Evolutionary conservation across 441 rosid genomes (phyloP).

Genomic region (Monsonia emarginata): DNA sequence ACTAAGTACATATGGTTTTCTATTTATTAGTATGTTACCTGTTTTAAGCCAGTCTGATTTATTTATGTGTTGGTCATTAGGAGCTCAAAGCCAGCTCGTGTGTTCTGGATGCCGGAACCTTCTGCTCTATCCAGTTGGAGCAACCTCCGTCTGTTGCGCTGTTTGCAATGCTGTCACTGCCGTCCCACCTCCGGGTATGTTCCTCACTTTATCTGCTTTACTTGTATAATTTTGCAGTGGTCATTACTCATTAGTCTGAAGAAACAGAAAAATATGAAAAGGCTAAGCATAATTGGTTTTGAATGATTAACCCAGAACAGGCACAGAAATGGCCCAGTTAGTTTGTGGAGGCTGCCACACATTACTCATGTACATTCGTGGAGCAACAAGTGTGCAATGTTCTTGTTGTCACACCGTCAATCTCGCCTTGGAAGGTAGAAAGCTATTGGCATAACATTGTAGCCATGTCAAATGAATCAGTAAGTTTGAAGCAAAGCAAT

Average conservation of each 20-base stretch:
- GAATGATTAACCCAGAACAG: slow-evolving; percentile 27
- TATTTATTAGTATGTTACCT: background rate
- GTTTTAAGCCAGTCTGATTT: background rate
- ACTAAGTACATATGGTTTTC: background rate
- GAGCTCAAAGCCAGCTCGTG: slow-evolving; percentile 81
- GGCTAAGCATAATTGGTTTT: background rate
- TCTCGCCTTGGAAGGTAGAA: slow-evolving; percentile 77
- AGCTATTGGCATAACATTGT: background rate
- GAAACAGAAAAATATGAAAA: background rate
- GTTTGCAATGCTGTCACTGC: slow-evolving; percentile 95
- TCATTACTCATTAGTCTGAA: background rate
- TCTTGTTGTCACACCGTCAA: slow-evolving; percentile 93
- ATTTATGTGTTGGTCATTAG: slow-evolving; percentile 23
- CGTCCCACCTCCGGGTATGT: slow-evolving; percentile 84
- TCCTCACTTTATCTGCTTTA: background rate
- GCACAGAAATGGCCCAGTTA: slow-evolving; percentile 96
- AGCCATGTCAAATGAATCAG: background rate
- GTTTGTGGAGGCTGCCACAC: slow-evolving; percentile 98
- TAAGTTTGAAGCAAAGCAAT: background rate
- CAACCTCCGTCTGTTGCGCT: slow-evolving; percentile 90
- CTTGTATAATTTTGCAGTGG: background rate
- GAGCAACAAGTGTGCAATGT: slow-evolving; percentile 96
- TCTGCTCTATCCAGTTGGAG: slow-evolving; percentile 81
- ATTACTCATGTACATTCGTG: slow-evolving; percentile 86
- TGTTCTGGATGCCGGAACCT: slow-evolving; percentile 95